Conservation (phyloP, 345 rosid genomes). For the Lagerstroemia speciosa region DNA sequence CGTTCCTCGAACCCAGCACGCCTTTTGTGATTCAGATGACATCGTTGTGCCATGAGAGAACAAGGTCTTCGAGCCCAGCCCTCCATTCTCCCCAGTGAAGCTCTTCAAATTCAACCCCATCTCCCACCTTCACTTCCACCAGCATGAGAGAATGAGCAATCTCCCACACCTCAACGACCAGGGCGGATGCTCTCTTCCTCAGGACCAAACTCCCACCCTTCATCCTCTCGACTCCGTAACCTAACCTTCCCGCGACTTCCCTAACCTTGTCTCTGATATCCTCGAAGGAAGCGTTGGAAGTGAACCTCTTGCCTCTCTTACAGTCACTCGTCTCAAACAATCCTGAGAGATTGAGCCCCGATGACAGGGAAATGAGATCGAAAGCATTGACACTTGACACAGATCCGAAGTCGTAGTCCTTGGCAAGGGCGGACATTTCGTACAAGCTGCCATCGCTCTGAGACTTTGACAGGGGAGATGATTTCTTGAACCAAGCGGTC, state of each 20-base stretch:
- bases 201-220: slow-evolving; percentile 22
- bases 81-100: slow-evolving; percentile 31
- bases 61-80: slow-evolving; percentile 28
- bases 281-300: slow-evolving; percentile 37
- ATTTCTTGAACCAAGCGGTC: slow-evolving; percentile 50
- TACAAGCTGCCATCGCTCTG: slow-evolving; percentile 18
- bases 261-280: slow-evolving; percentile 44
- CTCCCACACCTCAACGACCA: slow-evolving; percentile 29
- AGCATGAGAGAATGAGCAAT: slow-evolving; percentile 21
- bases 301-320: slow-evolving; percentile 54
- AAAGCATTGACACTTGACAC: slow-evolving; percentile 42
- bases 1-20: neutral
- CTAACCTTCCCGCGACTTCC: slow-evolving; percentile 30
- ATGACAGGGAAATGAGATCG: slow-evolving; percentile 59
- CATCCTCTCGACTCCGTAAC: slow-evolving; percentile 27
- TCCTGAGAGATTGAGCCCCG: slow-evolving; percentile 66
- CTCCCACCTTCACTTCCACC: slow-evolving; percentile 30
- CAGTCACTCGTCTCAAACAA: slow-evolving; percentile 32
- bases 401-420: slow-evolving; percentile 2
- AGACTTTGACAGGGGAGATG: slow-evolving; percentile 16
- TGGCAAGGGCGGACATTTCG: neutral
- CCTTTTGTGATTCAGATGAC: neutral
- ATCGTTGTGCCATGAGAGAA: slow-evolving; percentile 20
- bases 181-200: slow-evolving; percentile 23
- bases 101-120: slow-evolving; percentile 24